These are phyloP conservation scores for Liquidambar formosana DNA, from an alignment of 164 flowering plant genomes.

Conservation along the genomic window DNA sequence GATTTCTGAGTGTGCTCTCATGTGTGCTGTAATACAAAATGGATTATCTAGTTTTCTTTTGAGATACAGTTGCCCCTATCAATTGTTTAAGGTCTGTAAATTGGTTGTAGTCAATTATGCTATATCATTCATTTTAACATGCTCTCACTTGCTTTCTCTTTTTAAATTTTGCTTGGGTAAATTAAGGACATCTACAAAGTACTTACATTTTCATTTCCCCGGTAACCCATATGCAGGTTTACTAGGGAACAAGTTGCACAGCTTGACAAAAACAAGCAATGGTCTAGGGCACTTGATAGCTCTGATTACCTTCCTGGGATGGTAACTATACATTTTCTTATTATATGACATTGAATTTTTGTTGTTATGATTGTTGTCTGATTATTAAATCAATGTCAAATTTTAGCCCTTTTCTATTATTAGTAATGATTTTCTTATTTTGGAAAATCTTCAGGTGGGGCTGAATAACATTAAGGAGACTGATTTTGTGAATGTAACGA, in stretches of 20 bases:
- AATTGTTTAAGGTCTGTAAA: too few relatives aligned
- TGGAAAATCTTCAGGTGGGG: constrained; percentile 65
- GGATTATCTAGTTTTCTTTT: background rate
- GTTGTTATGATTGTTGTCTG: background rate
- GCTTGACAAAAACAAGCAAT: constrained; percentile 76
- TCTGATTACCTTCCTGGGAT: constrained; percentile 98
- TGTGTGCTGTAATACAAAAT: background rate
- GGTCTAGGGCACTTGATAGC: constrained; percentile 99
- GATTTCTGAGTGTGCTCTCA: background rate
- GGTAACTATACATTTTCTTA: too few relatives aligned
- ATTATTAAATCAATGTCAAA: background rate
- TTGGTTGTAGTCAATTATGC: too few relatives aligned
- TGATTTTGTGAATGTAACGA: constrained; percentile 94
- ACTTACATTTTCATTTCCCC: too few relatives aligned
- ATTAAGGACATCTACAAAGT: background rate
- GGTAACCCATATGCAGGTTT: constrained; percentile 51
- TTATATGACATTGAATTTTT: too few relatives aligned
- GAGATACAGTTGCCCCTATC: too few relatives aligned
- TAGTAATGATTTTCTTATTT: background rate
- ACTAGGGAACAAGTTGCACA: constrained; percentile 67
- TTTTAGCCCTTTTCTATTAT: background rate
- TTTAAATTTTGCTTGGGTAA: too few relatives aligned
- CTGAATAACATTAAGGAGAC: constrained; percentile 91
- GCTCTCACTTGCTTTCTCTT: too few relatives aligned
- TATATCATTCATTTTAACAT: too few relatives aligned